Conservation (phyloP, 179 eudicot species). For the Pouteria campechiana region DNA sequence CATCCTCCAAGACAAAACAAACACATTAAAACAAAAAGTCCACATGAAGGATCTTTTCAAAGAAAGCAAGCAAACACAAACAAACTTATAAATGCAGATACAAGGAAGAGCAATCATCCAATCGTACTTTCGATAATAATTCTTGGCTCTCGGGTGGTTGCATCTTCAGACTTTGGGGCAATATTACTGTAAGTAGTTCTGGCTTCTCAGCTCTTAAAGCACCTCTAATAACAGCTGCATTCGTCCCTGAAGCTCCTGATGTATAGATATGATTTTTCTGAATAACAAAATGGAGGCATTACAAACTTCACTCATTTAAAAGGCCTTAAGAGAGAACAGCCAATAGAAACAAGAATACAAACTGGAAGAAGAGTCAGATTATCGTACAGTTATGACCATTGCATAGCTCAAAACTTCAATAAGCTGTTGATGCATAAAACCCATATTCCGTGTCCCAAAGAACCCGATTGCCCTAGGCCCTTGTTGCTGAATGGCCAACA, state of each 20-base stretch:
- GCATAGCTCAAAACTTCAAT: constrained; percentile 99
- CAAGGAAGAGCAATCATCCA: not conserved
- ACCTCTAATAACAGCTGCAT: constrained; percentile 98
- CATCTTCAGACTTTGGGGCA: constrained; percentile 89
- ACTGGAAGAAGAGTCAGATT: not conserved
- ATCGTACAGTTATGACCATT: constrained; percentile 84
- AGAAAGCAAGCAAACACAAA: not conserved
- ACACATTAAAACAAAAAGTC: not conserved
- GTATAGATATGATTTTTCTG: constrained; percentile 98
- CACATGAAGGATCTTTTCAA: not conserved
- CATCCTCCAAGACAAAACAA: not conserved
- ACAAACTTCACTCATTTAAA: not conserved
- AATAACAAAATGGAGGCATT: constrained; percentile 1
- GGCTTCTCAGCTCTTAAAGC: constrained; percentile 97
- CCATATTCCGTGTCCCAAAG: constrained; percentile 98
- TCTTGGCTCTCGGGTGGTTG: constrained; percentile 99
- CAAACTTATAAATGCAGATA: not conserved
- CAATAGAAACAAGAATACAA: not conserved
- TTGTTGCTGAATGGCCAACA: constrained; percentile 96
- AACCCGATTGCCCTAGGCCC: constrained; percentile 96
- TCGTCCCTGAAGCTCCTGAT: constrained; percentile 97
- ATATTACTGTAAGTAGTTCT: constrained; percentile 83
- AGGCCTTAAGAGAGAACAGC: not conserved
- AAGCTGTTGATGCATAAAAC: constrained; percentile 98
- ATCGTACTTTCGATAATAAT: constrained; percentile 75